A percentile compares a stretch with the other conserved stretches of the same genome.
These are phyloP conservation scores for Cyclostephanos tholiformis DNA, from an alignment of 108 stramenopile genomes.

Conservation along the genomic window DNA sequence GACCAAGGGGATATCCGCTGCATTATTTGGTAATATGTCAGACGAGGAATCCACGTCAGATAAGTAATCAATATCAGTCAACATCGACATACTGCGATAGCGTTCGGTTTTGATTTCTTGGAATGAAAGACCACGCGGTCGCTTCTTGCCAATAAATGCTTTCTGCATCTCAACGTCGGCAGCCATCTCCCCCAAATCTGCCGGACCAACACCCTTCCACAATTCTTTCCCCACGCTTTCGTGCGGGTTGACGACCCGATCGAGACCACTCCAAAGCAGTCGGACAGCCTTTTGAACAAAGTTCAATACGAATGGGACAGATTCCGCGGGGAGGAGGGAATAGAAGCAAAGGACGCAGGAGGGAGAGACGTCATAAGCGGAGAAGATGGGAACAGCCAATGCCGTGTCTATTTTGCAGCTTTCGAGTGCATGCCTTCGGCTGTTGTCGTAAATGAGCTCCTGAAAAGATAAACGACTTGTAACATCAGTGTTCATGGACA, in stretches of 20 bases:
- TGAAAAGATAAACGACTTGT: conserved; percentile 4
- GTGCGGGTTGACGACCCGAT: conserved; percentile 72
- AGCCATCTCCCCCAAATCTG: conserved; percentile 92
- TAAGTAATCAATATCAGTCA: background rate
- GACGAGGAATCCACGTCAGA: background rate
- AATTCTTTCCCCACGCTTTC: conserved; percentile 66
- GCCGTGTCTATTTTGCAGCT: conserved; percentile 71
- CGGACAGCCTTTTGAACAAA: conserved; percentile 89
- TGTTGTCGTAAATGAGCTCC: conserved; percentile 67
- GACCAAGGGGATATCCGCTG: background rate
- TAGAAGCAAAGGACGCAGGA: conserved; percentile 82
- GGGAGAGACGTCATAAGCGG: conserved; percentile 61
- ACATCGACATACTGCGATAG: background rate
- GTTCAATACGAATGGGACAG: conserved; percentile 83
- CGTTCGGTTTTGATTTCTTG: background rate
- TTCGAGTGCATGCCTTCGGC: conserved; percentile 58
- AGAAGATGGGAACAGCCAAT: conserved; percentile 84
- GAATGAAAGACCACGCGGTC: conserved; percentile 52
- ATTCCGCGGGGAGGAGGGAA: conserved; percentile 68
- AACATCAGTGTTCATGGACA: background rate
- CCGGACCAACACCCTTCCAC: conserved; percentile 82
- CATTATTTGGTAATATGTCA: background rate
- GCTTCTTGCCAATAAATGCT: conserved; percentile 79
- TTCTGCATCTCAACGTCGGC: conserved; percentile 92
- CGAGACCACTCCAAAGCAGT: conserved; percentile 81